Percentiles rank a stretch among this genome's conserved stretches.
Evolutionary conservation across 2,329 filamentous ascomycete species (phyloP).

Genomic region (Exophiala sp.): DNA sequence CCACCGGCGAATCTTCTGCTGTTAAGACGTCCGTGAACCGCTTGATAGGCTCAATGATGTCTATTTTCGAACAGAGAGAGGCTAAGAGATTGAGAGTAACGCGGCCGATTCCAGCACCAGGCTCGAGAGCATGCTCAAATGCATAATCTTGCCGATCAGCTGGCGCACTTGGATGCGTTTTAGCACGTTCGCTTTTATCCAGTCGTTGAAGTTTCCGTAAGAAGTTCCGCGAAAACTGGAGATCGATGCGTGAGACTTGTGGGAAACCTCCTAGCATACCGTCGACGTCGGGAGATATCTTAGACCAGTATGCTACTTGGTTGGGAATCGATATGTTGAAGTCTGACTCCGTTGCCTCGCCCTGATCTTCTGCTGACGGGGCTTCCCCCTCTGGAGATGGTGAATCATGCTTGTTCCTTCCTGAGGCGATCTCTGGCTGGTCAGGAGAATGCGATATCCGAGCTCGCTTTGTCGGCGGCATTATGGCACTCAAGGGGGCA

Average conservation of each 20-base stretch:
- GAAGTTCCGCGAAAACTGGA: constrained; percentile 65
- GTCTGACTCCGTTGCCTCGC: constrained; percentile 18
- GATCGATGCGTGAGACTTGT: constrained; percentile 62
- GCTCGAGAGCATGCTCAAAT: constrained; percentile 46
- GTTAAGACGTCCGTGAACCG: constrained; percentile 67
- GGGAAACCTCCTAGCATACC: constrained; percentile 77
- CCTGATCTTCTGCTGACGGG: neutral
- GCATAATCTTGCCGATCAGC: neutral
- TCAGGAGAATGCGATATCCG: neutral
- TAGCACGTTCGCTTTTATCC: neutral
- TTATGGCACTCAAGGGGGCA: no score
- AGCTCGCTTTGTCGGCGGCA: neutral
- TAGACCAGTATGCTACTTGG: constrained; percentile 38
- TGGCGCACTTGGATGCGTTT: neutral
- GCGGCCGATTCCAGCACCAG: constrained; percentile 69
- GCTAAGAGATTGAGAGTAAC: constrained; percentile 73
- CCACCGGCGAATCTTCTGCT: constrained; percentile 21
- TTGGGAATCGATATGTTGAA: constrained; percentile 35
- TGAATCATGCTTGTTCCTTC: neutral
- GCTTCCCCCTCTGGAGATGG: neutral
- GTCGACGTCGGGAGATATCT: constrained; percentile 45
- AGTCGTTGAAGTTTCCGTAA: constrained; percentile 56
- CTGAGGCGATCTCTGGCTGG: neutral
- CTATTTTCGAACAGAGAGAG: constrained; percentile 62
- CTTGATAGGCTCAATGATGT: constrained; percentile 76